Evolutionary conservation across 345 rosid genomes (phyloP), one percentile per base, ranked within the genome.

Genomic region (Citrus unshiu): DNA sequence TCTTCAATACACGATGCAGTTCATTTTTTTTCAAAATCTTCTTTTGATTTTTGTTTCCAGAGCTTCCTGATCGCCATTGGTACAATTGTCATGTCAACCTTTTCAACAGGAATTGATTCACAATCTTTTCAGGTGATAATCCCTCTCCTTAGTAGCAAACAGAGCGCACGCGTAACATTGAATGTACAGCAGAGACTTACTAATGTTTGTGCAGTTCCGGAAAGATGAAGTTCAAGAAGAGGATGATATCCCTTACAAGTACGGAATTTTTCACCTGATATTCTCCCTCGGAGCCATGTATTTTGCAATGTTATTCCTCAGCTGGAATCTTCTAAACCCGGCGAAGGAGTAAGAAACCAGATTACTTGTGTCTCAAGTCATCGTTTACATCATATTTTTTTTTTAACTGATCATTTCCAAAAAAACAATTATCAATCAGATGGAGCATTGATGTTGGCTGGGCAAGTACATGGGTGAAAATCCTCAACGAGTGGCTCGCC

Each of bases 381-480:
- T 22, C 62, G n/a, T 63, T 4, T 63, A 12, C 37, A 27, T 29
- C 68, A 34, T 25, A 4, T 56, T 1, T 54, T 54, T 54, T 51
- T 54, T 54, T 54, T 54, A 16, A 19, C 22, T 69, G 22, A 25
- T 56, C 72, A 62, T 22, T 58, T 74, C 19, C 18, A 73, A 73
- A 32, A 32, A 43, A 54, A 54, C 58, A 18, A 54, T 54, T 5
- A 54, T 46, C 58, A 67, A 54, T 62, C 76, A 95, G 98, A 87
- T 95, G 98, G 98, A 91, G 91, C 84, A 93, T 93, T 14, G 98
- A 93, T 78, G 93, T 91, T 70, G 97, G 98, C 3, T 93, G 97
- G 98, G 82, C 94, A 73, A 95, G 98, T 76, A 93, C 94, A 30
- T 95, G 97, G 98, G 95, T 95, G 63, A 95, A 95, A 83, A 90